Percentiles rank a stretch among this genome's conserved stretches.
Evolutionary conservation across 129 eudicot species (phyloP).

Genomic region (Oenanthe sinensis): DNA sequence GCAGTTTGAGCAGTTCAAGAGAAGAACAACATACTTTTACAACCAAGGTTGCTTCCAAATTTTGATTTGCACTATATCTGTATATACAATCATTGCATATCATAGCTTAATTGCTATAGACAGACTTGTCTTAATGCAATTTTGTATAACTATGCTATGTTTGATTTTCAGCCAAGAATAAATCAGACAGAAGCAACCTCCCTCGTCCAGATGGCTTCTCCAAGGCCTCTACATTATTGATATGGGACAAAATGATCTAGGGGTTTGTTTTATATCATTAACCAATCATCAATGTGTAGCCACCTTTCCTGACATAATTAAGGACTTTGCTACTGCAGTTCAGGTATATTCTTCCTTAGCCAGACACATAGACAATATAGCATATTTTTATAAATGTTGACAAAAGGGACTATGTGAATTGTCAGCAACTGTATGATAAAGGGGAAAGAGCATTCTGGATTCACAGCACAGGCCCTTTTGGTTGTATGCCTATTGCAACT

Average conservation of each 20-base stretch:
- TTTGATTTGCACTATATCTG: background rate
- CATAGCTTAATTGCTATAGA: background rate
- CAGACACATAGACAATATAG: background rate
- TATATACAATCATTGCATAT: background rate
- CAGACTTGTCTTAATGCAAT: background rate
- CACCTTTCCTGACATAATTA: constrained; percentile 34
- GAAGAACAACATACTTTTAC: constrained; percentile 41
- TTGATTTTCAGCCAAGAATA: constrained; percentile 25
- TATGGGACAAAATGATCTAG: constrained; percentile 73
- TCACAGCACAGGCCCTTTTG: constrained; percentile 88
- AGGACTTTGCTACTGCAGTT: constrained; percentile 28
- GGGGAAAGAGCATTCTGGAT: constrained; percentile 81
- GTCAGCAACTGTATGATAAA: constrained; percentile 43
- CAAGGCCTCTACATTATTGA: constrained; percentile 65
- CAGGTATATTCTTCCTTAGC: constrained; percentile 27
- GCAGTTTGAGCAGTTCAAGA: constrained; percentile 56
- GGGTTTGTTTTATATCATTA: constrained; percentile 30
- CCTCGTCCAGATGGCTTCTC: constrained; percentile 51
- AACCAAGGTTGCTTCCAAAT: constrained; percentile 32
- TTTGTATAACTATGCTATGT: background rate
- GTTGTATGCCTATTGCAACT: constrained; percentile 52
- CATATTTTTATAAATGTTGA: background rate
- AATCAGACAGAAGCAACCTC: constrained; percentile 22
- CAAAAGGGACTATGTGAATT: background rate
- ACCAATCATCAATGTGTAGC: constrained; percentile 25